Evolutionary conservation across 495 filamentous ascomycete genomes (phyloP), one percentile per base, ranked within the genome.

Genomic region (Penicillium argentinense): DNA sequence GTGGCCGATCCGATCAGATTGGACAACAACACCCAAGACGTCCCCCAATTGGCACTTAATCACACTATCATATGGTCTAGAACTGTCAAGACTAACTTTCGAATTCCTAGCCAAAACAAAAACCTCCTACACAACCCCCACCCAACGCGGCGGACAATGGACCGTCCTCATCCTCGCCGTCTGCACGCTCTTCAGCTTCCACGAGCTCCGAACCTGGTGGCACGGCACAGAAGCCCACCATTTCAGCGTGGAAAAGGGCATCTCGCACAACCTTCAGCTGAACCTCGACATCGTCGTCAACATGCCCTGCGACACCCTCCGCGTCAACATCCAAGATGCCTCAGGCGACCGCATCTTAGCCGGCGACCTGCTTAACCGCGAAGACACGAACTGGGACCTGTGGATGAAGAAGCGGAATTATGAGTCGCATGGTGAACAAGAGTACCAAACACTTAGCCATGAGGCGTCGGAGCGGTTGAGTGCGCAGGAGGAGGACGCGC

Each of bases 291-390:
- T 95, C 23, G 88, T 97, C 1, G 71, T 97, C n/a, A 75, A 80
- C 24, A 99, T 99, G 93, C 71, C 76, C 56, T 99, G 93, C 76
- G 72, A 78, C 25, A 83, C 91, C 60, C 76, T 99, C 14, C 88
- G 95, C 69, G 74, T 99, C 68, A 99, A 99, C 75, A 91, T 97
- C 40, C 93, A 99, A 73, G 93, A 99, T 66, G 95, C 91, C 11
- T 80, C 88, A 0, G 88, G 93, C 22, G 93, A 99, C 68, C 80
- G 88, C 29, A 91, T 97, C 57, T 77, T 96, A 5, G 93, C 93
- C 1, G 88, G 82, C 9, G 75, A 87, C 9, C 66, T 83, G 40
- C 77, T 99, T 40, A 75, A 74, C 42, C 81, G 78, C 51, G 91
- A 97, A 49, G 68, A 80, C 5, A 97, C 95, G 3, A 79, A 58